A percentile compares a stretch with the other conserved stretches of the same genome.
phyloP scores from a whole-genome alignment of 1,139 yeast genomes.

The Sugiyamaella grinbergsii region DNA sequence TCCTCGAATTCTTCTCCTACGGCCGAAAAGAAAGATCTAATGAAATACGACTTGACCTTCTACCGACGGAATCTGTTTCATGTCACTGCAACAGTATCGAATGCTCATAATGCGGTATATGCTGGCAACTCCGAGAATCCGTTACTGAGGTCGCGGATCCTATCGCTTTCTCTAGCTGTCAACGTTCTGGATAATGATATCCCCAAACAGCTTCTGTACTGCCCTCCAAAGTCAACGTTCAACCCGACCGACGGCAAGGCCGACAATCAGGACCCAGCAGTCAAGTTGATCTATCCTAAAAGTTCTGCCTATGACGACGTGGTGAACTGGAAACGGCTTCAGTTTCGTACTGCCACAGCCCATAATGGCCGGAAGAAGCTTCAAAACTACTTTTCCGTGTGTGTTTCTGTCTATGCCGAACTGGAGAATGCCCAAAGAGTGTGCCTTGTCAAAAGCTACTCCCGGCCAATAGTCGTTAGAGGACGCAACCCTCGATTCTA shows the following conservation, averaged over 20 bases:
- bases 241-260: conserved; percentile 21
- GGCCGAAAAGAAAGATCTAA: conserved; percentile 21
- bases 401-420: conserved; percentile 48
- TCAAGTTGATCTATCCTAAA: conserved; percentile 36
- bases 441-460: conserved; percentile 36
- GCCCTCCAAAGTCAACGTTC: conserved; percentile 33
- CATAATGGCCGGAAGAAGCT: conserved; percentile 60
- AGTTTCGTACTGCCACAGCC: conserved; percentile 65
- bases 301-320: conserved; percentile 36
- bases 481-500: conserved; percentile 70
- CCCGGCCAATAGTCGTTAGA: conserved; percentile 60
- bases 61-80: conserved; percentile 40
- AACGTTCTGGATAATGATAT: conserved; percentile 33
- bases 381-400: conserved; percentile 59
- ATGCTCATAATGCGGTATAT: conserved; percentile 36
- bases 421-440: conserved; percentile 38
- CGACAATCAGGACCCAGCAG: conserved; percentile 33
- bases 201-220: conserved; percentile 34
- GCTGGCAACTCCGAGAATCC: conserved; percentile 34
- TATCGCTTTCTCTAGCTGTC: conserved; percentile 37
- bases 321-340: conserved; percentile 47
- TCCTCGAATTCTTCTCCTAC: conserved; percentile 12
- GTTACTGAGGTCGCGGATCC: conserved; percentile 31
- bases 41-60: conserved; percentile 37
- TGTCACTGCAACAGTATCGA: conserved; percentile 36